Conservation (phyloP, 768 basidiomycete genomes). For the Mycena amicta region DNA sequence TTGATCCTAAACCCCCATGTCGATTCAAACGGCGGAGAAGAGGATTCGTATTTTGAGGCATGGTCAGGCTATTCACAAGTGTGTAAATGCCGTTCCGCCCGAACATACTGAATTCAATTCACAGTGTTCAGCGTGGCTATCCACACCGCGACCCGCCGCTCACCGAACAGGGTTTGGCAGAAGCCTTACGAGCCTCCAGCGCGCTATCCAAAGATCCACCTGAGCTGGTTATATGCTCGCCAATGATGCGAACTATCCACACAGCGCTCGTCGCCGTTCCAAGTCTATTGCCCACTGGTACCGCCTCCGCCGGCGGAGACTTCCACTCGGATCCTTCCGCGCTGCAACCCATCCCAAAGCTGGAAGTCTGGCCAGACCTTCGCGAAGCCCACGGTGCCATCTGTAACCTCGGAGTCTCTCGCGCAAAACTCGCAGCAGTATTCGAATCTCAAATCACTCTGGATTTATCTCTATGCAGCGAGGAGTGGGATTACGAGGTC, state of each 20-base stretch:
- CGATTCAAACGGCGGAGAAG: conserved; percentile 15
- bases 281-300: conserved; percentile 1
- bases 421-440: conserved; percentile 3
- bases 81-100: not conserved
- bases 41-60: conserved; percentile 18
- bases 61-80: conserved; percentile 21
- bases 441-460: conserved; percentile 4
- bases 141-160: conserved; percentile 23
- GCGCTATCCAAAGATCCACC: conserved; percentile 7
- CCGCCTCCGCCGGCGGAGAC: too few species aligned
- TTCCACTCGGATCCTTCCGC: too few species aligned
- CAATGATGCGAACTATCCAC: conserved; percentile 24
- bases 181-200: conserved; percentile 7
- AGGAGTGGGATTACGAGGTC: conserved; percentile 21
- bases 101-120: not conserved
- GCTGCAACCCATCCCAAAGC: not conserved
- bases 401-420: conserved; percentile 21
- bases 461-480: conserved; percentile 21
- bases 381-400: conserved; percentile 24
- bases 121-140: conserved; percentile 22
- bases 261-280: conserved; percentile 15
- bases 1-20: too few species aligned
- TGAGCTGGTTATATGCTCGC: conserved; percentile 24
- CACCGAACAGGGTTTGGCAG: conserved; percentile 17
- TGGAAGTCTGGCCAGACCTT: conserved; percentile 23